These are phyloP conservation scores for Cardamine resedifolia DNA, from an alignment of 345 rosid species.

Conservation along the genomic window DNA sequence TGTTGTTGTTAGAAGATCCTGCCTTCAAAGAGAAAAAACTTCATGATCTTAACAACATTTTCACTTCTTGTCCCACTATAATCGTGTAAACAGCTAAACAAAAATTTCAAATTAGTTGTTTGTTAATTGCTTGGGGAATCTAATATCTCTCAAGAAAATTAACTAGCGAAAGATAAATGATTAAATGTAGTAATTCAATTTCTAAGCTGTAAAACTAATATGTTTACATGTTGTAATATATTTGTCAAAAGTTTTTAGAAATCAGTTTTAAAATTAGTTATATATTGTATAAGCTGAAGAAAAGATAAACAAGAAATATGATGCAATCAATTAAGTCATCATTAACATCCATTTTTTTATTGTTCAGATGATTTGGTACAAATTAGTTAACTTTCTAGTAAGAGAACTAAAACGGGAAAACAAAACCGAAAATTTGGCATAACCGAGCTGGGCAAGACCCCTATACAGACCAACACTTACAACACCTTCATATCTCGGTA, in stretches of 20 bases:
- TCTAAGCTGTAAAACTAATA: conserved; percentile 3
- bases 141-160: conserved; percentile 1
- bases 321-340: not conserved
- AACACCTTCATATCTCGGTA: conserved; percentile 24
- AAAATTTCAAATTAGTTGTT: conserved; percentile 5
- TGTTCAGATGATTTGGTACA: conserved; percentile 23
- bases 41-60: conserved; percentile 39
- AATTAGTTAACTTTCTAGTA: conserved; percentile 20
- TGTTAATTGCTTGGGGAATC: conserved; percentile 23
- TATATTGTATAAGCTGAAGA: not conserved
- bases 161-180: not conserved
- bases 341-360: conserved; percentile 7
- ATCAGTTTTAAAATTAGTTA: not conserved
- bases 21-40: conserved; percentile 77
- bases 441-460: conserved; percentile 35
- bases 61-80: conserved; percentile 49
- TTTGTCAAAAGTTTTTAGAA: not conserved
- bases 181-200: not conserved
- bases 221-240: conserved; percentile 16
- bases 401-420: conserved; percentile 6
- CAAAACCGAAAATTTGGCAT: conserved; percentile 22
- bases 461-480: conserved; percentile 38
- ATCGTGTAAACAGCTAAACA: conserved; percentile 43
- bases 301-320: not conserved
- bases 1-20: conserved; percentile 81